Evolutionary conservation across 495 filamentous ascomycete genomes (phyloP).

Genomic region (Ascobolus immersus): DNA sequence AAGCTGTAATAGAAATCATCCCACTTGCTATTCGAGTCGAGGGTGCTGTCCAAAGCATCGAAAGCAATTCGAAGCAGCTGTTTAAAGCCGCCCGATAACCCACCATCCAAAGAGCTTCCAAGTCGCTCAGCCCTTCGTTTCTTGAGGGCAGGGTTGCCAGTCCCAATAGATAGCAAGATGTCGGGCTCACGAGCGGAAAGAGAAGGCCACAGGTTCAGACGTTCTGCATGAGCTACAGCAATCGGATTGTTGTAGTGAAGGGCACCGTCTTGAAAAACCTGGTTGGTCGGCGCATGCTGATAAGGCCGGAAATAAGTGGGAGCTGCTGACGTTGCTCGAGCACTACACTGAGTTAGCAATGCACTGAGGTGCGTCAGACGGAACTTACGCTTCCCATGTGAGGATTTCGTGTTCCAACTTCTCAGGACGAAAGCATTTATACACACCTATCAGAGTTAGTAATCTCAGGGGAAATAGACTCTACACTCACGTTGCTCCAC

Average conservation of each 20-base stretch:
- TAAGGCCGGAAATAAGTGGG: slow-evolving; percentile 24
- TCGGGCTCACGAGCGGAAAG: slow-evolving; percentile 15
- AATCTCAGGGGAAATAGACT: neutral
- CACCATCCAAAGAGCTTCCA: neutral
- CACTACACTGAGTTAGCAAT: slow-evolving; percentile 10
- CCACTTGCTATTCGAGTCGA: slow-evolving; percentile 9
- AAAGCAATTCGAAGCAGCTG: too few species aligned
- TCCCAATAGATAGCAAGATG: slow-evolving; percentile 21
- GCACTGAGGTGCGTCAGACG: neutral
- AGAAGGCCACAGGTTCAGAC: slow-evolving; percentile 19
- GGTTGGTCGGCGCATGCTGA: slow-evolving; percentile 15
- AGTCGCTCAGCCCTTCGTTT: neutral
- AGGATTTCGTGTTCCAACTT: slow-evolving; percentile 20
- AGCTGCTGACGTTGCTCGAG: slow-evolving; percentile 25
- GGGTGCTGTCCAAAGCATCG: too few species aligned
- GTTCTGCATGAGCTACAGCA: slow-evolving; percentile 17
- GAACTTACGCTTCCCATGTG: slow-evolving; percentile 24
- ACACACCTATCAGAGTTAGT: slow-evolving; percentile 5
- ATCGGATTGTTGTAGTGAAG: slow-evolving; percentile 18
- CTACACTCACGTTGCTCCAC: neutral
- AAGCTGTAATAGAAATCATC: slow-evolving; percentile 7
- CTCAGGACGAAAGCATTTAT: slow-evolving; percentile 20
- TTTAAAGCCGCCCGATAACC: slow-evolving; percentile 3
- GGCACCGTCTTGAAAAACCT: slow-evolving; percentile 14
- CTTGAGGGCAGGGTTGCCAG: slow-evolving; percentile 5